Evolutionary conservation across 2,329 filamentous ascomycete genomes (phyloP).

Genomic region (Colletotrichum sp.): DNA sequence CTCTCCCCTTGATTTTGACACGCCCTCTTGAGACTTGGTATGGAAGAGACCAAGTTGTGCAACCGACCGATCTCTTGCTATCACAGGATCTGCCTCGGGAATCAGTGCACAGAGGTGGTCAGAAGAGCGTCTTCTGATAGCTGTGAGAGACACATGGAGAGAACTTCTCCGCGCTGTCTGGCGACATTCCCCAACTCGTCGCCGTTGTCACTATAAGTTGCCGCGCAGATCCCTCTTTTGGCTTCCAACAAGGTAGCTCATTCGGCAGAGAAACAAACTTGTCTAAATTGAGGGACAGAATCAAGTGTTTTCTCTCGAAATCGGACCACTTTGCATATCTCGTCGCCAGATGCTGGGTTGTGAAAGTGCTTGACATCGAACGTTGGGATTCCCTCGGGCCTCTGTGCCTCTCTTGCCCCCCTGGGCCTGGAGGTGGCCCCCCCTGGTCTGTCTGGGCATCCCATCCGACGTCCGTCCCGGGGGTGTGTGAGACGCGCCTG

Average conservation of each 20-base stretch:
- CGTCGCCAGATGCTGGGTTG: conserved; percentile 25
- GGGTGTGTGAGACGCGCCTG: conserved; percentile 15
- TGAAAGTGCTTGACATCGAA: conserved; percentile 28
- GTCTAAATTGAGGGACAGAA: conserved; percentile 18
- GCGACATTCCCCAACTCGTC: background rate
- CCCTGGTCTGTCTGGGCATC: conserved; percentile 16
- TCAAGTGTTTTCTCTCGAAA: conserved; percentile 31
- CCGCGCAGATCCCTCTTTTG: conserved; percentile 14
- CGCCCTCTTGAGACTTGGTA: conserved; percentile 2
- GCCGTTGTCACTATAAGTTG: conserved; percentile 1
- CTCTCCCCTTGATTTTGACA: background rate
- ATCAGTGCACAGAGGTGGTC: background rate
- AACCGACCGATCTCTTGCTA: background rate
- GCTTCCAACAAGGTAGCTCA: conserved; percentile 2
- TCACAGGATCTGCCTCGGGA: background rate
- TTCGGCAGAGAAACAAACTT: conserved; percentile 17
- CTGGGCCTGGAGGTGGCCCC: background rate
- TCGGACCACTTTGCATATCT: conserved; percentile 31
- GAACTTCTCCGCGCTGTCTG: conserved; percentile 1
- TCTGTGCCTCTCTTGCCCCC: conserved; percentile 7
- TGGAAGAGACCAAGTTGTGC: conserved; percentile 12
- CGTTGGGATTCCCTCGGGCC: conserved; percentile 21
- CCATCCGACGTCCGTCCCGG: conserved; percentile 17
- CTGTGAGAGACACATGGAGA: background rate
- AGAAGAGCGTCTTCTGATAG: background rate